Evolutionary conservation across 2,329 filamentous ascomycete species (phyloP), one percentile per base, ranked within the genome.

Genomic region (Phymatotrichopsis omnivora): DNA sequence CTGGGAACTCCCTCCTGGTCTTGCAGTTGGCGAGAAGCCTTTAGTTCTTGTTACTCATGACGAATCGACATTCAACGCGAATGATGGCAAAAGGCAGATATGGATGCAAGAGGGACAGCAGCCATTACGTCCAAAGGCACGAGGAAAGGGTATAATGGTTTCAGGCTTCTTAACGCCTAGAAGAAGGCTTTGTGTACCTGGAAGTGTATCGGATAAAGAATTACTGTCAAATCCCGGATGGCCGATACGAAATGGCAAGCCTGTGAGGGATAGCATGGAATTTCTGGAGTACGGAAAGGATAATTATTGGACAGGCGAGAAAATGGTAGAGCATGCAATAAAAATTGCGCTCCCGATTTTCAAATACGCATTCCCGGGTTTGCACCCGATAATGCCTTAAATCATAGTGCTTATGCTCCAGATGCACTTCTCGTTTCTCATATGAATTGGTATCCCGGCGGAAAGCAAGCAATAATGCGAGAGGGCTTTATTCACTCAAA

Each of bases 51-150:
- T 47, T 37, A 50, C 43, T 19, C 42, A 50, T 42, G 34, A 50
- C 33, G 40, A 48, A 19, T 48, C 40, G 7, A 48, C 40, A 1
- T 48, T 48, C 20, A 47, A 50, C 38, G 36, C 47, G 5, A 47
- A 50, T 25, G 36, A 50, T 47, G 37, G 47, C 4, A 42, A 42
- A n/a, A 7, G 24, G 11, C 33, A 38, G 16, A n/a, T n/a, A n/a
- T 42, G 37, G 43, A 42, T 42, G 10, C 29, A 37, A 34, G 20
- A 47, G n/a, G 37, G 37, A 8, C 28, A 46, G 7, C 37, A 42
- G 14, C 36, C 25, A 12, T 23, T 43, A 25, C 17, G 33, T 12
- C 23, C 33, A n/a, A 45, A 45, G 31, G 7, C 23, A 6, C 2
- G n/a, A 29, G 47, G 37, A 2, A 37, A 38, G 29, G 43, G 31